Percentiles rank a stretch among this genome's conserved stretches.
Evolutionary conservation across 2,329 filamentous ascomycete species (phyloP).

Genomic region (Phyllachora maydis): DNA sequence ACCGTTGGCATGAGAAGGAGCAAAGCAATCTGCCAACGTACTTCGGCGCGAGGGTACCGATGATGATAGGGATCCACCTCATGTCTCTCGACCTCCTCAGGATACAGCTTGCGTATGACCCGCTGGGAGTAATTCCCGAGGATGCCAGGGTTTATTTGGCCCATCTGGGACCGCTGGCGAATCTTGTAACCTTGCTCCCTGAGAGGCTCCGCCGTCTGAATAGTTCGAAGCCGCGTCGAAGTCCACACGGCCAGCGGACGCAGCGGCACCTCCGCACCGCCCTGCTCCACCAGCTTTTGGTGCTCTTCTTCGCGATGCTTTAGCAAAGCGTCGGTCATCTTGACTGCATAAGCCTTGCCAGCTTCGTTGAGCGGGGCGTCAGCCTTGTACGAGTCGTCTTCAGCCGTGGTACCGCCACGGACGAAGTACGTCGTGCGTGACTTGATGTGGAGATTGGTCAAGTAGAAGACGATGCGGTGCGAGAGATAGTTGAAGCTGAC

Average conservation of each 20-base stretch:
- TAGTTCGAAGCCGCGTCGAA: conserved; percentile 72
- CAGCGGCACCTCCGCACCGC: conserved; percentile 45
- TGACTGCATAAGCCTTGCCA: conserved; percentile 60
- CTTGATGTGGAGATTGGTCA: conserved; percentile 95
- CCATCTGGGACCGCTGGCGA: conserved; percentile 86
- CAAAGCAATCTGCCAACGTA: conserved; percentile 15
- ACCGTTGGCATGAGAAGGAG: too few relatives aligned
- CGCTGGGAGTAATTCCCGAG: conserved; percentile 89
- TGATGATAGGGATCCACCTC: conserved; percentile 93
- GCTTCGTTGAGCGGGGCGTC: conserved; percentile 70
- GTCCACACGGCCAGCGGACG: conserved; percentile 87
- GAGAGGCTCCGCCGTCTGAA: conserved; percentile 76
- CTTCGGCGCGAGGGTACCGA: conserved; percentile 84
- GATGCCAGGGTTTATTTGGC: conserved; percentile 88
- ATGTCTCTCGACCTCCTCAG: conserved; percentile 83
- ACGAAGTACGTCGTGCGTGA: conserved; percentile 85
- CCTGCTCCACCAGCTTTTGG: conserved; percentile 43
- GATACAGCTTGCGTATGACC: conserved; percentile 62
- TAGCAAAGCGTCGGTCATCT: conserved; percentile 70
- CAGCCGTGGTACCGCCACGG: conserved; percentile 65
- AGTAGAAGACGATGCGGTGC: conserved; percentile 93
- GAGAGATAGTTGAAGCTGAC: conserved; percentile 92
- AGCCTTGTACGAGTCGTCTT: conserved; percentile 79
- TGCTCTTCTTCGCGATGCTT: conserved; percentile 71
- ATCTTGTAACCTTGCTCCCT: conserved; percentile 65